Conservation (phyloP, 2,329 filamentous ascomycete species). For the Fusarium praegraminearum region DNA sequence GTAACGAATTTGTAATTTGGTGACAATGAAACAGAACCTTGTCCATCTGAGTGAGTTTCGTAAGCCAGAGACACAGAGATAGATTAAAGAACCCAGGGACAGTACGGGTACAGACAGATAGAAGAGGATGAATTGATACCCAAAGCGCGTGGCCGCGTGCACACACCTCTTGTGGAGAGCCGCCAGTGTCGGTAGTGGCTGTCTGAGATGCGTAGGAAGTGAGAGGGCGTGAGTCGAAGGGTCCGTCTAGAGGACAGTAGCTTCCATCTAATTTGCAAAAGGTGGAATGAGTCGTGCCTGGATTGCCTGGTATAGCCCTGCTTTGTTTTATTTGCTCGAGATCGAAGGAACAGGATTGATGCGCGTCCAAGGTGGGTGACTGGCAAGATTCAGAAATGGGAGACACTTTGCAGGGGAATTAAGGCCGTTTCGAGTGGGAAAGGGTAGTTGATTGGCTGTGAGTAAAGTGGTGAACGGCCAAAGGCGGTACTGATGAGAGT, state of each 20-base stretch:
- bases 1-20: constrained; percentile 5
- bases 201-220: constrained; percentile 39
- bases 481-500: constrained; percentile 27
- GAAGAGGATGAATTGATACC: constrained; percentile 22
- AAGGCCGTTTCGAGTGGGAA: constrained; percentile 35
- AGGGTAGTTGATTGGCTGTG: constrained; percentile 33
- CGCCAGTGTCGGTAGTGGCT: constrained; percentile 33
- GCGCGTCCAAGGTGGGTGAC: constrained; percentile 21
- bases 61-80: constrained; percentile 22
- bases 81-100: constrained; percentile 7
- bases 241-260: constrained; percentile 21
- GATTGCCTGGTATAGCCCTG: constrained; percentile 15
- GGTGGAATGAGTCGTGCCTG: constrained; percentile 33
- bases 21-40: constrained; percentile 9
- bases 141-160: constrained; percentile 15
- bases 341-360: constrained; percentile 39
- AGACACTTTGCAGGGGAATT: constrained; percentile 23
- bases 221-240: constrained; percentile 15
- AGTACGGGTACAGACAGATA: constrained; percentile 3
- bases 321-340: constrained; percentile 32
- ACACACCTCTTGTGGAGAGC: constrained; percentile 24
- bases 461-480: constrained; percentile 21
- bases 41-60: constrained; percentile 13
- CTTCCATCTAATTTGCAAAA: constrained; percentile 27
- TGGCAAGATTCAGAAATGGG: constrained; percentile 10